phyloP scores from a whole-genome alignment of 345 rosid species.

The Psidium friedrichsthalianum region DNA sequence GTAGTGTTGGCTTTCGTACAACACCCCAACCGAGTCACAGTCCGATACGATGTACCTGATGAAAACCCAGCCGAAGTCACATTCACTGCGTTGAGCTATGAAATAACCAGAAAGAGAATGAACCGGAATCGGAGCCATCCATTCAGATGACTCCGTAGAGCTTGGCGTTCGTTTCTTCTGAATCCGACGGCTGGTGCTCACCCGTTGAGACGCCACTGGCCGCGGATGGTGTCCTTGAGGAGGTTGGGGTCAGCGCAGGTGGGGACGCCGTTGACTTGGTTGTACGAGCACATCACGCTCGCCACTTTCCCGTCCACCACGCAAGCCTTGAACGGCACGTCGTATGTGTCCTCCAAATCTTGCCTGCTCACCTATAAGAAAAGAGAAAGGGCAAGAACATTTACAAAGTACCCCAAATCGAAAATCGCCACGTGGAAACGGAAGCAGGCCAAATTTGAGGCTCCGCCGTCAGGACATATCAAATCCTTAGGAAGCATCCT shows the following conservation, averaged over 20 bases:
- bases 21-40: constrained; percentile 74
- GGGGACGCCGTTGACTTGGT: constrained; percentile 92
- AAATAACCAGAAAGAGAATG: neutral
- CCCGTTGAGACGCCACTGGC: constrained; percentile 89
- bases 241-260: constrained; percentile 85
- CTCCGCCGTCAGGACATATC: neutral
- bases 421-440: neutral
- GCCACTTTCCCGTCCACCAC: constrained; percentile 85
- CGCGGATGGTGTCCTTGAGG: constrained; percentile 70
- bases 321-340: constrained; percentile 81
- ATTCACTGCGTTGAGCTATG: neutral
- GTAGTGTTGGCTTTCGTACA: constrained; percentile 69
- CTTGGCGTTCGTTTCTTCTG: neutral
- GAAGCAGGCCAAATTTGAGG: neutral
- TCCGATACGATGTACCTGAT: constrained; percentile 86
- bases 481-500: neutral
- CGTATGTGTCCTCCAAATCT: constrained; percentile 80
- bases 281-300: constrained; percentile 96
- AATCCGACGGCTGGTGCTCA: neutral
- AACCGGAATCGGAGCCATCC: neutral
- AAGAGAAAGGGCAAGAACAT: neutral
- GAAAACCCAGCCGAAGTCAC: neutral
- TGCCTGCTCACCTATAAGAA: constrained; percentile 67
- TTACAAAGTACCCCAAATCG: neutral
- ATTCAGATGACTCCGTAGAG: neutral